Base-by-base conservation (phyloP, 106 monocot genomes). In the Dactylorhiza incarnata region DNA sequence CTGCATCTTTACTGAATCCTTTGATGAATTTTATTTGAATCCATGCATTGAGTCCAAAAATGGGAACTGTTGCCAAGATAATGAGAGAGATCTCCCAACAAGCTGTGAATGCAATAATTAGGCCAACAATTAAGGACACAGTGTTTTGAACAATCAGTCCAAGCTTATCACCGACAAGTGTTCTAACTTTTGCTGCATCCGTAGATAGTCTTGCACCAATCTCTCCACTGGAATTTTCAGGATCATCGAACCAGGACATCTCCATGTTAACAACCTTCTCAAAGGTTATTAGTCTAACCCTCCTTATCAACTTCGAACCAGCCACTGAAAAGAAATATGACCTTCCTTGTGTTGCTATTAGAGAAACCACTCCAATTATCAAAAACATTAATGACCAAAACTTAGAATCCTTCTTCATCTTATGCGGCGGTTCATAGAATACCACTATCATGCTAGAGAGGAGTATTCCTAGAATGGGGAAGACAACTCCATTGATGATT, bases 231-330 rank as follows among this genome's bases (percentile, higher is more conserved):
- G 29, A 74, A 49, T 74, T 74, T 17, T 16, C 53, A 29, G 74
- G 29, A 55, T 79, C 74, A 74, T 87, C 87, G 47, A 87, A 87
- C 84, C 83, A 87, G 8, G 75, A 49, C 8, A 84, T 81, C 53
- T 87, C 87, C 67, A 74, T 73, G 58, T 76, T 69, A 23, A 87
- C 72, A 43, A 87, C 87, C 68, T 62, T 84, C 73, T 76, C 68
- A 70, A 87, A 87, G 26, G 78, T 76, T 66, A 71, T 20, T 3
- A 45, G 54, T 14, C 87, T 71, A 16, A 87, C 73, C 5, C 87
- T 71, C 45, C 56, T 29, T 14, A 87, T 83, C 55, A 87, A 45
- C 56, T 78, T 74, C 9, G 63, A 37, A 22, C 87, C 87, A 12
- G 87, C 83, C 1, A 83, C 49, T 3, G n/a, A 78, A 58, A 87